Percentiles rank a stretch among this genome's conserved stretches.
Evolutionary conservation across 2,329 filamentous ascomycete genomes (phyloP).

Genomic region (Coniella vitis): DNA sequence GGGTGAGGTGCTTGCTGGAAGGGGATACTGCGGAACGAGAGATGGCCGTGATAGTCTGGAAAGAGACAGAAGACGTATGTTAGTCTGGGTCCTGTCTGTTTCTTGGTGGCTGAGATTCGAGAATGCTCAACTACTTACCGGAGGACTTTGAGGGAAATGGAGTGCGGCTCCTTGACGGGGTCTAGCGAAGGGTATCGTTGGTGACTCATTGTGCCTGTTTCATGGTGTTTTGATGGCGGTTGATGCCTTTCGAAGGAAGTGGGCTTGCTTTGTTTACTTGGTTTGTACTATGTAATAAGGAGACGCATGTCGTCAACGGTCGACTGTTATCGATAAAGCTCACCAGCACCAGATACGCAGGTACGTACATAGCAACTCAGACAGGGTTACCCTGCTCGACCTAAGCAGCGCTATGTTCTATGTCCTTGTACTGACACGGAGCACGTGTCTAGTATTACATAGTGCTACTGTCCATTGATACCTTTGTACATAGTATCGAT

Average conservation of each 20-base stretch:
- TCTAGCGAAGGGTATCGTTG: conserved; percentile 52
- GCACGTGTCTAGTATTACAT: no score
- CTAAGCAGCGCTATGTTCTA: background rate
- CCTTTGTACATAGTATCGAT: no score
- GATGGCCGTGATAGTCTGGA: conserved; percentile 74
- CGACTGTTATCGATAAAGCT: conserved; percentile 1
- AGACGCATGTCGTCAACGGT: background rate
- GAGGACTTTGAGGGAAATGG: conserved; percentile 70
- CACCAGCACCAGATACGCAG: background rate
- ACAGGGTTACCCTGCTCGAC: no score
- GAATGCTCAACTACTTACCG: conserved; percentile 38
- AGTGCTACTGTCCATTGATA: no score
- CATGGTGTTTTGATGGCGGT: background rate
- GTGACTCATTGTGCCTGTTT: conserved; percentile 42
- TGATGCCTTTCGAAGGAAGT: no score
- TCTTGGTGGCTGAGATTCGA: background rate
- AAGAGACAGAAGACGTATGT: conserved; percentile 1
- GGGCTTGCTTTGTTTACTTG: background rate
- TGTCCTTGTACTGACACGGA: no score
- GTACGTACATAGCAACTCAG: no score
- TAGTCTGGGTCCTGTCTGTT: background rate
- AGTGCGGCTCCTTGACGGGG: conserved; percentile 66
- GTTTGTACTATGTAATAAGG: background rate
- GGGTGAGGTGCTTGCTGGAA: conserved; percentile 37
- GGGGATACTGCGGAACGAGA: conserved; percentile 63